Evolutionary conservation across 805 yeast species (phyloP).

Genomic region (Cephaloascus albidus): DNA sequence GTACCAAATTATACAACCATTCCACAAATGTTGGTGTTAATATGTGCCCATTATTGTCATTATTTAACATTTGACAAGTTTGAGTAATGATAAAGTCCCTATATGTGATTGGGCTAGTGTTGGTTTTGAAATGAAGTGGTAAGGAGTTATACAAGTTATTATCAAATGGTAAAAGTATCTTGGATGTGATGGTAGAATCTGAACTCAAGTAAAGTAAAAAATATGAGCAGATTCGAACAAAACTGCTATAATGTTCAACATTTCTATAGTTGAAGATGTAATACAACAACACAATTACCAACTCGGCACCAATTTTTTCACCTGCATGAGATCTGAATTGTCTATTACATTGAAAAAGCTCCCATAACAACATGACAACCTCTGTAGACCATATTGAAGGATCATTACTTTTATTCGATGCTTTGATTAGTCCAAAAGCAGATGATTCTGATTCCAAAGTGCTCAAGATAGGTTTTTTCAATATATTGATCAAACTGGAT

Average conservation of each 20-base stretch:
- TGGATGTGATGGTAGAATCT: conserved; percentile 22
- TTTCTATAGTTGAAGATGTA: conserved; percentile 43
- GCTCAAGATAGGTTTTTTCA: conserved; percentile 33
- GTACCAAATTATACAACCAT: conserved; percentile 52
- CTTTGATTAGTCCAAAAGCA: conserved; percentile 13
- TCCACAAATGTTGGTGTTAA: conserved; percentile 45
- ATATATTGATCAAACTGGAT: conserved; percentile 34
- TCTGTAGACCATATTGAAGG: conserved; percentile 44
- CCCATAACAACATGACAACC: conserved; percentile 62
- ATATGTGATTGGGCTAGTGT: conserved; percentile 35
- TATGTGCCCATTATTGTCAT: conserved; percentile 18
- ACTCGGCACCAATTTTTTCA: conserved; percentile 39
- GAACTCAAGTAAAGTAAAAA: conserved; percentile 42
- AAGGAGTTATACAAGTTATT: conserved; percentile 33
- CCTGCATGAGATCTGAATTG: conserved; percentile 30
- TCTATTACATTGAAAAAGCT: conserved; percentile 64
- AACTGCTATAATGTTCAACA: conserved; percentile 23
- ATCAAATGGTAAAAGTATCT: conserved; percentile 36
- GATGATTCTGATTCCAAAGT: conserved; percentile 7
- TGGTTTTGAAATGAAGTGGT: conserved; percentile 44
- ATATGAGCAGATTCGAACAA: conserved; percentile 42
- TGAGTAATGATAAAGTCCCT: conserved; percentile 58
- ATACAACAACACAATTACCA: conserved; percentile 45
- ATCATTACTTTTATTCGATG: conserved; percentile 10
- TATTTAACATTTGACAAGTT: conserved; percentile 29